phyloP scores from a whole-genome alignment of 345 rosid species.

The sweet orange (Citrus sinensis) region DNA sequence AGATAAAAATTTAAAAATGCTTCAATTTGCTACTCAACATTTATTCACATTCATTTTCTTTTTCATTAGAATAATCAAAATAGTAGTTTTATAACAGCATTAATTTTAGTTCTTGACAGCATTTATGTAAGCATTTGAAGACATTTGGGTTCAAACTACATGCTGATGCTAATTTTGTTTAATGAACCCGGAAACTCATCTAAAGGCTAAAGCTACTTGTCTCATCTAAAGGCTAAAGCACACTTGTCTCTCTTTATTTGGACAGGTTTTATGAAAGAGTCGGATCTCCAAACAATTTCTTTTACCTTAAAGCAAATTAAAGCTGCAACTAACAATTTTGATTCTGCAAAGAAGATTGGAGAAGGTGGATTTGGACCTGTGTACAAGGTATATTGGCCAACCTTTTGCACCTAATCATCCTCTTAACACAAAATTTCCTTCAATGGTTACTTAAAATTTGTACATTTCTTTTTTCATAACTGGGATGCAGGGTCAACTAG shows the following conservation, averaged over 20 bases:
- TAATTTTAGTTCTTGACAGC: not conserved
- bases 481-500: constrained; percentile 29
- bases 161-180: not conserved
- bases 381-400: constrained; percentile 24
- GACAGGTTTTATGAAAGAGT: constrained; percentile 18
- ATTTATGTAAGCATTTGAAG: not conserved
- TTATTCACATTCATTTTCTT: not conserved
- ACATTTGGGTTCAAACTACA: not conserved
- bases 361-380: constrained; percentile 48
- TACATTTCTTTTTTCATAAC: not conserved
- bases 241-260: not conserved
- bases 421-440: not conserved
- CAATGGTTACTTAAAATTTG: not conserved
- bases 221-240: not conserved
- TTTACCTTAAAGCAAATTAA: constrained; percentile 33
- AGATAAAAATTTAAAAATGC: not conserved
- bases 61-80: no score
- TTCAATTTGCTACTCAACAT: not conserved
- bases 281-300: constrained; percentile 39
- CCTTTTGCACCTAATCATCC: not conserved
- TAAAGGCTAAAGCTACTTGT: not conserved
- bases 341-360: constrained; percentile 30
- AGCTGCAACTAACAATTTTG: constrained; percentile 36
- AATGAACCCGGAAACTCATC: not conserved
- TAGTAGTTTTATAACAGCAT: not conserved